These are phyloP conservation scores for Yamadazyma triangularis DNA, from an alignment of 1,139 yeast genomes.

Conservation along the genomic window DNA sequence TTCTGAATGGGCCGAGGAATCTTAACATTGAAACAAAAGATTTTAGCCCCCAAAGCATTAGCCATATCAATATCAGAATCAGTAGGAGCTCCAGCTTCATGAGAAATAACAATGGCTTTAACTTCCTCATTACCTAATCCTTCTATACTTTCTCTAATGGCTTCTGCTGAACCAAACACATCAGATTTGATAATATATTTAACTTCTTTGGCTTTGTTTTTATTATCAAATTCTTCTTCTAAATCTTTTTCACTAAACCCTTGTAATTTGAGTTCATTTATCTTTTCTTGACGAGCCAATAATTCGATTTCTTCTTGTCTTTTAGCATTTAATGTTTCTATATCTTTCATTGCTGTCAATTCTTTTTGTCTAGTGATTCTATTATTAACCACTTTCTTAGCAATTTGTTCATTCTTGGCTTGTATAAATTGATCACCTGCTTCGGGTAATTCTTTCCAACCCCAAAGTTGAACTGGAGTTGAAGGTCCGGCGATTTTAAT, in stretches of 20 bases:
- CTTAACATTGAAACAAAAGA: conserved; percentile 74
- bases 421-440: conserved; percentile 86
- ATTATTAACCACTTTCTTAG: conserved; percentile 70
- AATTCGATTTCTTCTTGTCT: conserved; percentile 44
- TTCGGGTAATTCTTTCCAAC: conserved; percentile 92
- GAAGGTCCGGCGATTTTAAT: conserved; percentile 78
- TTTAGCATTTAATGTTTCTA: conserved; percentile 64
- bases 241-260: conserved; percentile 49
- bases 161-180: conserved; percentile 70
- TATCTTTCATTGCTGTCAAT: conserved; percentile 59
- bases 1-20: conserved; percentile 60
- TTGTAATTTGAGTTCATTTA: conserved; percentile 51
- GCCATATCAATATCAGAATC: conserved; percentile 85
- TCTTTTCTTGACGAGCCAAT: conserved; percentile 46
- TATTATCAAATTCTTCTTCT: conserved; percentile 17
- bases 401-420: conserved; percentile 67
- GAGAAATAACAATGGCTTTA: conserved; percentile 57
- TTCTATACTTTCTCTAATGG: conserved; percentile 66
- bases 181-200: conserved; percentile 79
- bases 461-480: conserved; percentile 85
- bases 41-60: conserved; percentile 63
- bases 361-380: conserved; percentile 54
- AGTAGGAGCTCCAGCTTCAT: conserved; percentile 82
- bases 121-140: conserved; percentile 87
- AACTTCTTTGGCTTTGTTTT: conserved; percentile 16